Evolutionary conservation across 1,139 yeast genomes (phyloP), one percentile per base, ranked within the genome.

Genomic region (Sporopachydermia cereana): DNA sequence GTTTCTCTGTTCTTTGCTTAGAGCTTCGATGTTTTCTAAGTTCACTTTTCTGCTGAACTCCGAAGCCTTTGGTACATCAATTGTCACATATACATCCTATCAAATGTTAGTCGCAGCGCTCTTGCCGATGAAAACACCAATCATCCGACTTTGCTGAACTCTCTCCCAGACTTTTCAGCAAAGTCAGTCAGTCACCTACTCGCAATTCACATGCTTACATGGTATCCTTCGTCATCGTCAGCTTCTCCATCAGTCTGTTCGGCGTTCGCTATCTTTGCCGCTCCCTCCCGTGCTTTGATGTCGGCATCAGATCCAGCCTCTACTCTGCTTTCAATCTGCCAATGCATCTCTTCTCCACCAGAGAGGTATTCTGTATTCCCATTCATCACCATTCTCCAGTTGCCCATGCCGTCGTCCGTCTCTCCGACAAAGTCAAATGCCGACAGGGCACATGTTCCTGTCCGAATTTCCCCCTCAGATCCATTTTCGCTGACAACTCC

Each of bases 281-380:
- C n/a, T n/a, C n/a, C n/a, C n/a, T n/a, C n/a, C 29, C 82, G 65
- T 2, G 76, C 72, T 52, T 69, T 72, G 31, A 80, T 71, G 58
- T 82, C 91, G 46, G 79, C 89, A 48, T 78, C 83, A 1, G 88
- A 79, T 2, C 91, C 91, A 1, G 91, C 89, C 57, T 81, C 89
- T 51, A 74, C 77, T 23, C 72, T 73, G 46, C 62, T 63, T 31
- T 59, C 60, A 54, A 48, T 41, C 50, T 43, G 75, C 95, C 95
- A 85, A 58, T 83, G 83, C 91, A 86, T 84, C 61, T 84, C 95
- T 60, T 85, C 95, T n/a, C 95, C 95, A 5, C 72, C 62, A 2
- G 71, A 60, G 51, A 85, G 67, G 54, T 77, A 84, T 43, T 72
- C 77, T 23, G 84, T 73, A 51, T 76, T 73, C 18, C 95, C 95